Base-by-base conservation (phyloP, 2,329 filamentous ascomycete species). In the Alternaria infectoria region DNA sequence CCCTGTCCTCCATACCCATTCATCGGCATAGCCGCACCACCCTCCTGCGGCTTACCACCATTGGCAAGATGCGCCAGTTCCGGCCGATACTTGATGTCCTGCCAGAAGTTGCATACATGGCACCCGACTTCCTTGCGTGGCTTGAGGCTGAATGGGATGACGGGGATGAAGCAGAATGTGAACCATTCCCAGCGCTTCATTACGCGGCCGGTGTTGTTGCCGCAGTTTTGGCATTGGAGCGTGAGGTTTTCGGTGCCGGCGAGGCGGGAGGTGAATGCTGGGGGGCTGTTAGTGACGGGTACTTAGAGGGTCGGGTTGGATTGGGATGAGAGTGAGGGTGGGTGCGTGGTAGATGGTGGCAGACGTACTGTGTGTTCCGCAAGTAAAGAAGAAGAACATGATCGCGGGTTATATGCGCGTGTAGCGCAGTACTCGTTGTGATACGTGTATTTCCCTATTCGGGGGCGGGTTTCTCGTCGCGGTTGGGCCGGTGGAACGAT, bases 151-250 rank as follows among this genome's bases (percentile, higher is more conserved):
- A 93, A 89, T 0, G 91, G 91, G 25, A 94, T 84, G 49, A 94
- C 79, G 52, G 91, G 91, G 57, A 93, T 80, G 80, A 91, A 93
- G 84, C 91, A 93, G 74, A 93, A 89, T 6, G 91, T 93, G 74
- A 93, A 93, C 89, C 90, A 93, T 45, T 84, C 77, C 67, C 66
- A 69, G 44, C 66, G 68, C 57, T 70, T 70, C 62, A 64, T 64
- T 1, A 69, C 57, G 28, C 71, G 23, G n/a, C 79, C 83, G 23
- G 69, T 74, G 62, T 79, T 79, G 73, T 86, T 86, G 45, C 83
- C 83, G 73, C 85, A 86, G 74, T 85, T 85, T 69, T 84, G 83
- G 68, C 85, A 86, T 74, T 83, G 82, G 1, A 83, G 82, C 6
- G 80, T 83, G 57, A 86, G 79, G 74, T 84, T 79, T 67, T 86